Conservation (phyloP, 2,329 filamentous ascomycete species). For the Macrophomina phaseolina region DNA sequence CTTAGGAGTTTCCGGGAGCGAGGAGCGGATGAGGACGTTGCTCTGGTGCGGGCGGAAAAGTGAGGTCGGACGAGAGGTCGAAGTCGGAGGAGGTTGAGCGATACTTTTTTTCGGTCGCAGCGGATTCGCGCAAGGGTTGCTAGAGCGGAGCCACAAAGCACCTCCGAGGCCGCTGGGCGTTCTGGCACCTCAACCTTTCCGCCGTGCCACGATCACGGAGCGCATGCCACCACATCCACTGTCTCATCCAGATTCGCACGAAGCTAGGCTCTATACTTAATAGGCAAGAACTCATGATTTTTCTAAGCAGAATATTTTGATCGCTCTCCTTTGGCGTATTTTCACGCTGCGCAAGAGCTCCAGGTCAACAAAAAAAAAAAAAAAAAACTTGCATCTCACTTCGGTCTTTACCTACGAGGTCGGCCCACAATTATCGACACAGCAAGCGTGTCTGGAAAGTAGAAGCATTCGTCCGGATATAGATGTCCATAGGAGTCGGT, state of each 20-base stretch:
- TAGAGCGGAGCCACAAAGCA: constrained; percentile 9
- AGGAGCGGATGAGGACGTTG: constrained; percentile 5
- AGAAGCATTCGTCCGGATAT: too few species aligned
- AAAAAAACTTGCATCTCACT: too few species aligned
- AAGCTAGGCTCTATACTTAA: too few species aligned
- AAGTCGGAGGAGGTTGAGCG: constrained; percentile 23
- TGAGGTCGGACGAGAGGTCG: constrained; percentile 1
- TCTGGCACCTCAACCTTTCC: not conserved
- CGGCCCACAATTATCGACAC: too few species aligned
- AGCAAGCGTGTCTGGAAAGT: too few species aligned
- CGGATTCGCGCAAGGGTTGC: constrained; percentile 25
- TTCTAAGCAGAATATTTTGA: too few species aligned
- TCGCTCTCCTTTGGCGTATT: too few species aligned
- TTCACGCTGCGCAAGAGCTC: too few species aligned
- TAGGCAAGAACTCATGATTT: too few species aligned
- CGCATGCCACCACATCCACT: not conserved
- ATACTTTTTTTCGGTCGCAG: constrained; percentile 28
- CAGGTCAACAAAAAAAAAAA: too few species aligned
- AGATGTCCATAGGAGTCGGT: too few species aligned
- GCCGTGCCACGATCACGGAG: not conserved
- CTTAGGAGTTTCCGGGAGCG: constrained; percentile 9
- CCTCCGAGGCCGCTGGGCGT: constrained; percentile 20
- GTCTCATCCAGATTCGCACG: not conserved
- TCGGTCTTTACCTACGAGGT: too few species aligned
- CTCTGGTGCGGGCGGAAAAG: constrained; percentile 1